Evolutionary conservation across 2,329 filamentous ascomycete species (phyloP).

Genomic region (Trichoderma aggressivum): DNA sequence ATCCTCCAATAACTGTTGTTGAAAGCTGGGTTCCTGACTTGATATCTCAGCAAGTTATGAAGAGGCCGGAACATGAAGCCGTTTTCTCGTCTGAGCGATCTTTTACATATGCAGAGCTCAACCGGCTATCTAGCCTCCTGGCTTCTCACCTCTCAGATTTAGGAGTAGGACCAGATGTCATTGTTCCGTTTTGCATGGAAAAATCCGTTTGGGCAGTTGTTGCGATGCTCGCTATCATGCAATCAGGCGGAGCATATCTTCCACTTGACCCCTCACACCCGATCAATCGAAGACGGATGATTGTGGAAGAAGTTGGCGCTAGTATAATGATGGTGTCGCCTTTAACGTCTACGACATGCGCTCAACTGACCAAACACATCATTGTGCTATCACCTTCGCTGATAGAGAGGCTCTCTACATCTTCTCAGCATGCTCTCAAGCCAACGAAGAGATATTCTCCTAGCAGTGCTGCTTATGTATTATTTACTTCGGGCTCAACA

Average conservation of each 20-base stretch:
- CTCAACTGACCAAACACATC: neutral
- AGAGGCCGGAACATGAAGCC: slow-evolving; percentile 4
- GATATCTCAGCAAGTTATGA: neutral
- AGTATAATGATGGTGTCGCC: slow-evolving; percentile 11
- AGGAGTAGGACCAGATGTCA: slow-evolving; percentile 27
- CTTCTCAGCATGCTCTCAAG: neutral
- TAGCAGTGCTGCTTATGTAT: slow-evolving; percentile 22
- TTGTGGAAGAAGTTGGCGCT: slow-evolving; percentile 16
- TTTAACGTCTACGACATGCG: neutral
- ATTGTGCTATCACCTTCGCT: neutral
- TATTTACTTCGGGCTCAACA: slow-evolving; percentile 31
- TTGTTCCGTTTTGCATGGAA: slow-evolving; percentile 19
- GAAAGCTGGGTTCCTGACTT: slow-evolving; percentile 28
- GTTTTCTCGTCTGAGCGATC: neutral
- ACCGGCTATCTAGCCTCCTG: neutral
- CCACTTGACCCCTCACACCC: slow-evolving; percentile 27
- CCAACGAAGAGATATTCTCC: neutral
- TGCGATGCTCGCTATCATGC: slow-evolving; percentile 27
- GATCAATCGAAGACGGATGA: neutral
- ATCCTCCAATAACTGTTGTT: neutral
- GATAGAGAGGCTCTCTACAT: neutral
- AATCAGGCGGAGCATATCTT: slow-evolving; percentile 28
- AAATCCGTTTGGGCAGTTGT: slow-evolving; percentile 24
- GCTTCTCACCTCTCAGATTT: slow-evolving; percentile 4
- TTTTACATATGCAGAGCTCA: neutral